Evolutionary conservation across 192 early-diverging fungal genomes (phyloP).

Genomic region (Coemansia sp.): DNA sequence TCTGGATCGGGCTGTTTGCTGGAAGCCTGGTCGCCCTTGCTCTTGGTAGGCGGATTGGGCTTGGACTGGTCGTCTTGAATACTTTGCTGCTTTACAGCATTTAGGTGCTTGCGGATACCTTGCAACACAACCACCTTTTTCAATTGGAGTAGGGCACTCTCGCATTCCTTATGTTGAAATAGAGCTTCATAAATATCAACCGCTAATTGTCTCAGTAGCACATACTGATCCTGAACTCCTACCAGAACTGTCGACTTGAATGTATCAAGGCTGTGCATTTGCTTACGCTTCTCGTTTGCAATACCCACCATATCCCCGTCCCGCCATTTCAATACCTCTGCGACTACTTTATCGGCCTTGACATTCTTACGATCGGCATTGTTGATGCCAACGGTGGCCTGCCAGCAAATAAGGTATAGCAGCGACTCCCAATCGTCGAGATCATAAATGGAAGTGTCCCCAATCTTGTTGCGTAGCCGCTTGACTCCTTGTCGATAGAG

Average conservation of each 20-base stretch:
- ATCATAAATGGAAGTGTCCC: slow-evolving; percentile 25
- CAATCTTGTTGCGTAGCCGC: not conserved
- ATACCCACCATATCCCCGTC: not conserved
- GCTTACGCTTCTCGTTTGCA: not conserved
- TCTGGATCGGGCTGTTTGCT: too few relatives aligned
- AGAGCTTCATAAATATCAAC: not conserved
- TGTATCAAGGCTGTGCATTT: not conserved
- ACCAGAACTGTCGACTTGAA: not conserved
- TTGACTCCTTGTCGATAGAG: not conserved
- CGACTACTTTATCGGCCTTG: not conserved
- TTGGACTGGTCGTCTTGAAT: too few relatives aligned
- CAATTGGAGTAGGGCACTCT: too few relatives aligned
- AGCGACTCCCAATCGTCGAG: slow-evolving; percentile 27
- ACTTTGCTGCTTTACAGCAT: too few relatives aligned
- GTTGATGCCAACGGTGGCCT: slow-evolving; percentile 13
- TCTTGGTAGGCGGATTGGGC: too few relatives aligned
- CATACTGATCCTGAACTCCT: not conserved
- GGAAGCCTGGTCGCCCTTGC: too few relatives aligned
- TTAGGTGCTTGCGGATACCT: too few relatives aligned
- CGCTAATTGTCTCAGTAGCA: not conserved
- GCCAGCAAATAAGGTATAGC: slow-evolving; percentile 20
- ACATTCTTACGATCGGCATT: not conserved
- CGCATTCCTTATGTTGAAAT: not conserved
- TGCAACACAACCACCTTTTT: too few relatives aligned
- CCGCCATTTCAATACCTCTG: not conserved